These are phyloP conservation scores for Achlya hypogyna DNA, from an alignment of 352 stramenopile genomes.

Conservation along the genomic window DNA sequence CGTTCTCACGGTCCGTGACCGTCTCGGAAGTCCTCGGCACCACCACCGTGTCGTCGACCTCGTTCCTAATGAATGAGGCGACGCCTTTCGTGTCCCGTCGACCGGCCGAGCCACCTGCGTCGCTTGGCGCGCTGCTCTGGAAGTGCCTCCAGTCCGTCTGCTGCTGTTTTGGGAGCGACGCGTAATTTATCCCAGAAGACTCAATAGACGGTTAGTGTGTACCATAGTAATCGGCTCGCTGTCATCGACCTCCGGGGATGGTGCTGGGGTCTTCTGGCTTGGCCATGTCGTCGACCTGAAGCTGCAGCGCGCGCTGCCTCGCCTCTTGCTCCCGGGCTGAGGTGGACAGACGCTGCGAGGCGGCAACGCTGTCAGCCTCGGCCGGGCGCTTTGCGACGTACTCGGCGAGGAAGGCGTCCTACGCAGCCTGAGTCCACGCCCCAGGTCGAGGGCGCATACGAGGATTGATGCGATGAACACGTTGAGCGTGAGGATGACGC, in stretches of 20 bases:
- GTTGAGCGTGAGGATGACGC: conserved; percentile 61
- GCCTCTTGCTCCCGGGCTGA: neutral
- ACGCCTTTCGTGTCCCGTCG: conserved; percentile 1
- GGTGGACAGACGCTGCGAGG: neutral
- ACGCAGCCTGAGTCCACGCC: neutral
- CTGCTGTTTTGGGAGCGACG: conserved; percentile 10
- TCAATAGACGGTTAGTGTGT: neutral
- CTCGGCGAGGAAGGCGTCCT: neutral
- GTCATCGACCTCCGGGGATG: neutral
- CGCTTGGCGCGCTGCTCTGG: neutral
- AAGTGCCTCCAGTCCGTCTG: conserved; percentile 3
- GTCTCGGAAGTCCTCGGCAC: conserved; percentile 62
- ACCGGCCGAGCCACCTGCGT: neutral
- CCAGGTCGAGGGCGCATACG: neutral
- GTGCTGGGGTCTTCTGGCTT: neutral
- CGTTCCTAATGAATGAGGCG: neutral
- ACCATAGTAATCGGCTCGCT: conserved; percentile 4
- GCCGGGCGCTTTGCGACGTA: neutral
- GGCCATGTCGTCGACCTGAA: neutral
- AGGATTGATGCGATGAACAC: conserved; percentile 51
- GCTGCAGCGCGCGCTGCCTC: neutral
- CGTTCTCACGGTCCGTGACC: conserved; percentile 69
- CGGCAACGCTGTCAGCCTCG: neutral
- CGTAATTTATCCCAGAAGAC: neutral
- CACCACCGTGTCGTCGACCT: neutral